A percentile compares a stretch with the other conserved stretches of the same genome.
Evolutionary conservation across 164 flowering plant species (phyloP).

Genomic region (Aristolochia californica): DNA sequence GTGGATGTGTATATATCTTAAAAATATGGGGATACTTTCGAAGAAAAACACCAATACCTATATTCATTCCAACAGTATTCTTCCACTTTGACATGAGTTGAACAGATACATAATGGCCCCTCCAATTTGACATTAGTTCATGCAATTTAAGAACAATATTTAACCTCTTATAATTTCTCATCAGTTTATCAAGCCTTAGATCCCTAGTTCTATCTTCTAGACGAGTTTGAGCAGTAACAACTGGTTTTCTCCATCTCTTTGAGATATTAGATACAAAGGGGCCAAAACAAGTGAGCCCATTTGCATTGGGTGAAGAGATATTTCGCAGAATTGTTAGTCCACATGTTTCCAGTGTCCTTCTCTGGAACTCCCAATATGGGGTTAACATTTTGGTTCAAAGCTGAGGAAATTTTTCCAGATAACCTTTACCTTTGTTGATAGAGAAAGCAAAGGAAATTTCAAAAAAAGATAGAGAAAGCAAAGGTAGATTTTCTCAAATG

Average conservation of each 20-base stretch:
- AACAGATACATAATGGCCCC: constrained; percentile 53
- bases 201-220: constrained; percentile 67
- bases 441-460: too few species aligned
- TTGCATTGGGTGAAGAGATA: constrained; percentile 9
- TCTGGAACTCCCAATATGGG: too few species aligned
- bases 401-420: too few species aligned
- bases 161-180: constrained; percentile 31
- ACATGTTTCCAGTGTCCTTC: too few species aligned
- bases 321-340: too few species aligned
- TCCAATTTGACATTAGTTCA: constrained; percentile 36
- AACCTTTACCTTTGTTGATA: too few species aligned
- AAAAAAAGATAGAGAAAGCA: too few species aligned
- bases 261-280: constrained; percentile 48
- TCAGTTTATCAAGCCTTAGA: constrained; percentile 47
- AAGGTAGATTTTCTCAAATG: too few species aligned
- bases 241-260: constrained; percentile 63
- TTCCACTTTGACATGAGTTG: constrained; percentile 67
- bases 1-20: constrained; percentile 54
- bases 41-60: constrained; percentile 40
- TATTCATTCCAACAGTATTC: constrained; percentile 42
- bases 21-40: constrained; percentile 70
- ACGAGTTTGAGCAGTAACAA: constrained; percentile 59
- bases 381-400: too few species aligned
- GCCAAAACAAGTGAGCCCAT: constrained; percentile 25
- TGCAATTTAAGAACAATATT: constrained; percentile 34